phyloP scores from a whole-genome alignment of 2,329 filamentous ascomycete species.

The Neopestalotiopsis clavispora region DNA sequence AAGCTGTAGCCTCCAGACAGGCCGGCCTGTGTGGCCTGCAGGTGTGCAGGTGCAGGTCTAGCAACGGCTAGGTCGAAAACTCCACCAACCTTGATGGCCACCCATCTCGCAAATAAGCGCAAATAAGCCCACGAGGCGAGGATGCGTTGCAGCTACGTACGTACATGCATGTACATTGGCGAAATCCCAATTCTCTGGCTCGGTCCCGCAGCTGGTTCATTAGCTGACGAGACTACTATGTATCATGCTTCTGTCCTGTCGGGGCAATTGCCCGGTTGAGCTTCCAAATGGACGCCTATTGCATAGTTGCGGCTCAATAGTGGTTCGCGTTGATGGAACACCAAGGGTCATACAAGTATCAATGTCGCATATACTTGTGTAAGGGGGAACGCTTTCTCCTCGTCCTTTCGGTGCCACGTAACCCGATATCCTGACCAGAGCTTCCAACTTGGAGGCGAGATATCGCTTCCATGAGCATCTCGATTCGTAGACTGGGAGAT shows the following conservation, averaged over 20 bases:
- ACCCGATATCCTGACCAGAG: background rate
- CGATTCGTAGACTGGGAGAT: background rate
- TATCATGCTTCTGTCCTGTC: background rate
- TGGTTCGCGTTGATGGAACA: background rate
- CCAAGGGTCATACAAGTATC: background rate
- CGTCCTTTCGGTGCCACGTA: background rate
- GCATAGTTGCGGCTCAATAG: conserved; percentile 5
- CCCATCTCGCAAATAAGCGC: background rate
- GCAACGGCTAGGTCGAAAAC: background rate
- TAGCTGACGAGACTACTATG: background rate
- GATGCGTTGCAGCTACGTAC: background rate
- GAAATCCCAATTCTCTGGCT: background rate
- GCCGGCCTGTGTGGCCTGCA: background rate
- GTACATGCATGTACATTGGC: background rate
- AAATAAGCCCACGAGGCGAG: conserved; percentile 2
- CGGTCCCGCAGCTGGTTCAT: background rate
- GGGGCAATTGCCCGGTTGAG: background rate
- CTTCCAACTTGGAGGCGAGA: background rate
- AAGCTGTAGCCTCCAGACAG: background rate
- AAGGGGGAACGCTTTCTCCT: background rate
- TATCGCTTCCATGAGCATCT: background rate
- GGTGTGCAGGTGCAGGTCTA: background rate
- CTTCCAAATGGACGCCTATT: background rate
- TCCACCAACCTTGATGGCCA: conserved; percentile 16
- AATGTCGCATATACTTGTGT: background rate